Evolutionary conservation across 2,329 filamentous ascomycete genomes (phyloP).

Genomic region (Fusarium penzigii): DNA sequence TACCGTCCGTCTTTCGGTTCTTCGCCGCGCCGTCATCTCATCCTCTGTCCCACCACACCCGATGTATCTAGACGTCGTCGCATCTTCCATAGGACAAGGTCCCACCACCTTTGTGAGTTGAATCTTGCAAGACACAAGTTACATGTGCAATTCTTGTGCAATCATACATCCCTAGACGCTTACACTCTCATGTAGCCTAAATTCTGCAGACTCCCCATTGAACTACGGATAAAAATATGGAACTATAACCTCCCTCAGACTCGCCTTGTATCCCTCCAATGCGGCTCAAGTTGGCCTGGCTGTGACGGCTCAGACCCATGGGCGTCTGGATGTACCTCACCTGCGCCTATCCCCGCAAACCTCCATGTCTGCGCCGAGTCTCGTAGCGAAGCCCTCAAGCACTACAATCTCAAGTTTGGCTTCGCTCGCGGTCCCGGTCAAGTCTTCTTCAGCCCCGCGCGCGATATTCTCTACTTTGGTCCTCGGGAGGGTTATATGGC

Average conservation of each 20-base stretch:
- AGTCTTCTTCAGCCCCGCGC: constrained; percentile 42
- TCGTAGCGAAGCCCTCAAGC: constrained; percentile 43
- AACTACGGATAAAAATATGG: constrained; percentile 52
- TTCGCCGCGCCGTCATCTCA: neutral
- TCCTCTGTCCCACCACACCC: neutral
- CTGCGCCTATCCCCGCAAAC: constrained; percentile 43
- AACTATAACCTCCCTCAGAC: constrained; percentile 42
- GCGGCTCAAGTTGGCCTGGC: constrained; percentile 36
- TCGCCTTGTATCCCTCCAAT: constrained; percentile 46
- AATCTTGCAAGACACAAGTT: neutral
- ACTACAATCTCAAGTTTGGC: constrained; percentile 44
- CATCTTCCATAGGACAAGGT: neutral
- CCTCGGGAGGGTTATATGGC: constrained; percentile 46
- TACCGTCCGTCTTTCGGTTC: neutral
- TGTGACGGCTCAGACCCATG: constrained; percentile 17
- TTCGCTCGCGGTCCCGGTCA: constrained; percentile 42
- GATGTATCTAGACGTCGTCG: neutral
- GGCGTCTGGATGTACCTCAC: constrained; percentile 41
- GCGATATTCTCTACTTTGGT: constrained; percentile 52
- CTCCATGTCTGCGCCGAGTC: constrained; percentile 50
- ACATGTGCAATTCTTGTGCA: neutral
- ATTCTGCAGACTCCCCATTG: constrained; percentile 46
- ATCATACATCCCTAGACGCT: constrained; percentile 5
- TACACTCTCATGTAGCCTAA: constrained; percentile 33
- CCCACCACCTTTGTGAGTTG: neutral